Conservation (phyloP, 768 basidiomycete species). For the Boletus vinaceobasis region DNA sequence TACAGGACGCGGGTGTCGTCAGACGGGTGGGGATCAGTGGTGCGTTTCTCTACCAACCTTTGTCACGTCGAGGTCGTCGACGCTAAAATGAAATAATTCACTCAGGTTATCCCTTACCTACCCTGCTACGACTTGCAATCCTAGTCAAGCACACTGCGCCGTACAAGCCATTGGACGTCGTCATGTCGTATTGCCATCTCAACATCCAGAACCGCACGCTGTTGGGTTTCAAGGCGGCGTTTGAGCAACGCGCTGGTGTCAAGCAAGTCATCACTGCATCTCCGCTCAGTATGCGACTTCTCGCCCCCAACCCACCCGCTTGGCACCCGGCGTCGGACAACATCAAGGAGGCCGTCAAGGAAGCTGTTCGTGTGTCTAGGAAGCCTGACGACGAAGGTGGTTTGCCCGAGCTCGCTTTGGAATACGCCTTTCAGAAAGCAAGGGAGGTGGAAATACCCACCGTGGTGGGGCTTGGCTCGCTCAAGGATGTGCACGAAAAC, state of each 20-base stretch:
- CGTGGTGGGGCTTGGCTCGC: conserved; percentile 70
- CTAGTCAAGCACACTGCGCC: conserved; percentile 65
- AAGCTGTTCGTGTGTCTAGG: conserved; percentile 32
- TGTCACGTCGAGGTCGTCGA: not conserved
- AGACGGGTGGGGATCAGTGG: conserved; percentile 79
- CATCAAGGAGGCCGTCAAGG: conserved; percentile 42
- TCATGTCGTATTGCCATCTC: conserved; percentile 81
- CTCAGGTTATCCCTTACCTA: conserved; percentile 75
- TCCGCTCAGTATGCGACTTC: conserved; percentile 81
- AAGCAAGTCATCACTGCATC: conserved; percentile 72
- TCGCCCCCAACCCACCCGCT: conserved; percentile 51
- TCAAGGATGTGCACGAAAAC: conserved; percentile 71
- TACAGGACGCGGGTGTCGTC: conserved; percentile 72
- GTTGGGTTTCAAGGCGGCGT: conserved; percentile 50
- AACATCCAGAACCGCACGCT: conserved; percentile 69
- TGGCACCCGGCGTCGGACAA: conserved; percentile 77
- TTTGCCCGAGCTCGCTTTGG: conserved; percentile 66
- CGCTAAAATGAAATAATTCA: not conserved
- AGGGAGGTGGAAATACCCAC: conserved; percentile 50
- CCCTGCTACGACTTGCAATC: conserved; percentile 78
- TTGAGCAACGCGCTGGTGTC: conserved; percentile 62
- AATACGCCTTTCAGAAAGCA: conserved; percentile 59
- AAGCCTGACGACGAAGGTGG: conserved; percentile 39
- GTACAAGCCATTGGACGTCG: conserved; percentile 68
- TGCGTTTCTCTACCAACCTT: conserved; percentile 25